Evolutionary conservation across 2,329 filamentous ascomycete genomes (phyloP).

Genomic region (Colletotrichum somersetense): DNA sequence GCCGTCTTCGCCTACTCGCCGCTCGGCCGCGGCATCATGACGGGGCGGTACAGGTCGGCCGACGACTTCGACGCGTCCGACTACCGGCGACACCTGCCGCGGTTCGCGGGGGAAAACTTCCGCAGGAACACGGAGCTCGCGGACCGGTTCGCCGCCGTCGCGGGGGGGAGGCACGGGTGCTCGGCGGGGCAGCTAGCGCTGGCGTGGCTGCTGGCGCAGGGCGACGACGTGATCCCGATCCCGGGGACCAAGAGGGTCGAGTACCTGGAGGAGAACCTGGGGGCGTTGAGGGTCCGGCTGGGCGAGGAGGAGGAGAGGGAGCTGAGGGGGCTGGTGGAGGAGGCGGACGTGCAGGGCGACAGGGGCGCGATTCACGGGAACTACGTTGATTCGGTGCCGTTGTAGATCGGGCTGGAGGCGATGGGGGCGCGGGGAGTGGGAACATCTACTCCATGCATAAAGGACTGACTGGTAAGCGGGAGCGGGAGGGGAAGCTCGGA

Average conservation of each 20-base stretch:
- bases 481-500: constrained; percentile 1
- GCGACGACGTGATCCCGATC: constrained; percentile 71
- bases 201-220: constrained; percentile 73
- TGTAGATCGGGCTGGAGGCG: background rate
- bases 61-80: constrained; percentile 63
- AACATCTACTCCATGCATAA: background rate
- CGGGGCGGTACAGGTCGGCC: constrained; percentile 60
- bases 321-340: constrained; percentile 48
- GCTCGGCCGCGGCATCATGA: constrained; percentile 70
- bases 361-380: constrained; percentile 25
- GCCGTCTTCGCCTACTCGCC: constrained; percentile 70
- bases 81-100: constrained; percentile 60
- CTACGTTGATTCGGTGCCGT: constrained; percentile 11
- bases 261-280: constrained; percentile 62
- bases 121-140: constrained; percentile 68
- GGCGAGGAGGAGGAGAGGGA: constrained; percentile 51
- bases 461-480: background rate
- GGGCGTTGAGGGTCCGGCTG: constrained; percentile 50
- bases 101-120: constrained; percentile 66
- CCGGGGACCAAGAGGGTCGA: constrained; percentile 62
- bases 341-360: constrained; percentile 47
- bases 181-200: constrained; percentile 70
- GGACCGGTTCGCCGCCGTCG: constrained; percentile 59
- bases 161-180: constrained; percentile 64
- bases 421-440: background rate